Conservation (phyloP, 2,329 filamentous ascomycete species). For the Daldinia sp. region DNA sequence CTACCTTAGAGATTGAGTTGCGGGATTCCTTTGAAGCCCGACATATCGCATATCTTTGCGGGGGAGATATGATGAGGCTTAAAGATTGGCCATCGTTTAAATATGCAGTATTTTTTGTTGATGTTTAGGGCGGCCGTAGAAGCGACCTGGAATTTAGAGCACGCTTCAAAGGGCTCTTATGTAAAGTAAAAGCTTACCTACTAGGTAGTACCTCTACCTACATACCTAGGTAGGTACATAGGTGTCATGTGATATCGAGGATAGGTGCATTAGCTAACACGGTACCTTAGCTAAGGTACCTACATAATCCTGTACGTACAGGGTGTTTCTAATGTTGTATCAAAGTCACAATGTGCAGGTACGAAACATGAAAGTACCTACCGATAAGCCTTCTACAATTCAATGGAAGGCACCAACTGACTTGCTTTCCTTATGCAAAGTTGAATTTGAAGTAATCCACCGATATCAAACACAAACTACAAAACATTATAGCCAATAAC, state of each 20-base stretch:
- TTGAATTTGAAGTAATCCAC: background rate
- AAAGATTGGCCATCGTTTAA: slow-evolving; percentile 11
- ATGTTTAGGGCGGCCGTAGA: slow-evolving; percentile 25
- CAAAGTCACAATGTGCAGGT: background rate
- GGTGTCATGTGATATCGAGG: slow-evolving; percentile 27
- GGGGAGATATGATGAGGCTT: slow-evolving; percentile 32
- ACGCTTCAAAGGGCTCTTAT: background rate
- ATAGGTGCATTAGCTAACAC: slow-evolving; percentile 4
- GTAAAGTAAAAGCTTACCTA: background rate
- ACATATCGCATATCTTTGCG: slow-evolving; percentile 22
- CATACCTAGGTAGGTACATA: background rate
- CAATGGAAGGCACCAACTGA: background rate
- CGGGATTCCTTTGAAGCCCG: slow-evolving; percentile 19
- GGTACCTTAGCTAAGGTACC: background rate
- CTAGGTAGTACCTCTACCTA: background rate
- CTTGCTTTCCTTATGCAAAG: background rate
- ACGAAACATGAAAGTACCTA: slow-evolving; percentile 1
- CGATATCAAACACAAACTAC: background rate
- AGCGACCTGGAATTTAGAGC: slow-evolving; percentile 11
- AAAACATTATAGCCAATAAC: too few relatives aligned
- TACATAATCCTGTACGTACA: background rate
- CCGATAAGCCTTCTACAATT: background rate
- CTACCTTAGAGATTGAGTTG: background rate
- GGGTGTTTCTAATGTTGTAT: background rate
- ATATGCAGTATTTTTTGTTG: slow-evolving; percentile 16